Percentiles rank a stretch among this genome's conserved stretches.
Conservation (phyloP, 2,329 filamentous ascomycete species). For the Cucurbitaria berberidis region DNA sequence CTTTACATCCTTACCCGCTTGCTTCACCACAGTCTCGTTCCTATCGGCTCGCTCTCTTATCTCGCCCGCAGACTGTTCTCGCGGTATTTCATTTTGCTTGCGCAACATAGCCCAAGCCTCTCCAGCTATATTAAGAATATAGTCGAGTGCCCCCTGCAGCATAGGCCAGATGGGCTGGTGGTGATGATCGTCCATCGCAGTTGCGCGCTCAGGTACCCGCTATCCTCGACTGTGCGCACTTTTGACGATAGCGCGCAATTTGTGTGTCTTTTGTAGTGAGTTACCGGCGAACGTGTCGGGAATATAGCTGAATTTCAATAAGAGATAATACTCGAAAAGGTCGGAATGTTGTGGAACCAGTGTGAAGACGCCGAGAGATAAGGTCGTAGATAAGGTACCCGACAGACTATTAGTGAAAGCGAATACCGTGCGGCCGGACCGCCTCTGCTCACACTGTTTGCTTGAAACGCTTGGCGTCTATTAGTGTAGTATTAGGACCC, state of each 20-base stretch:
- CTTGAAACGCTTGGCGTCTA: no score
- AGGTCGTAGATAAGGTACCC: constrained; percentile 14
- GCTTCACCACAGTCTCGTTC: background rate
- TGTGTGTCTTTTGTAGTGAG: no score
- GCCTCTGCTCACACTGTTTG: background rate
- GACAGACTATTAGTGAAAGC: background rate
- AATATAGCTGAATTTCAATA: no score
- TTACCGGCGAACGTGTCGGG: no score
- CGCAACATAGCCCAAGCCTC: constrained; percentile 24
- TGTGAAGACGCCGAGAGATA: constrained; percentile 10
- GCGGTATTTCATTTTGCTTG: background rate
- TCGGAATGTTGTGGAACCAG: background rate
- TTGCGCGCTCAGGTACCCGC: background rate
- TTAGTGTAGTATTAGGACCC: no score
- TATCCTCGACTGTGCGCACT: background rate
- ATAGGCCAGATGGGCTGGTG: constrained; percentile 26
- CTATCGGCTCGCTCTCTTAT: background rate
- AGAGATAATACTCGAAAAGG: no score
- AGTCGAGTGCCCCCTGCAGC: constrained; percentile 22
- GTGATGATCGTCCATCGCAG: constrained; percentile 23
- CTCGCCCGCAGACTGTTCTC: background rate
- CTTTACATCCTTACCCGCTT: background rate
- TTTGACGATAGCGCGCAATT: no score
- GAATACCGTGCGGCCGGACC: background rate
- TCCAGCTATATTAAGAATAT: constrained; percentile 18